phyloP scores from a whole-genome alignment of 495 filamentous ascomycete species.

The Gamarada debralockiae region DNA sequence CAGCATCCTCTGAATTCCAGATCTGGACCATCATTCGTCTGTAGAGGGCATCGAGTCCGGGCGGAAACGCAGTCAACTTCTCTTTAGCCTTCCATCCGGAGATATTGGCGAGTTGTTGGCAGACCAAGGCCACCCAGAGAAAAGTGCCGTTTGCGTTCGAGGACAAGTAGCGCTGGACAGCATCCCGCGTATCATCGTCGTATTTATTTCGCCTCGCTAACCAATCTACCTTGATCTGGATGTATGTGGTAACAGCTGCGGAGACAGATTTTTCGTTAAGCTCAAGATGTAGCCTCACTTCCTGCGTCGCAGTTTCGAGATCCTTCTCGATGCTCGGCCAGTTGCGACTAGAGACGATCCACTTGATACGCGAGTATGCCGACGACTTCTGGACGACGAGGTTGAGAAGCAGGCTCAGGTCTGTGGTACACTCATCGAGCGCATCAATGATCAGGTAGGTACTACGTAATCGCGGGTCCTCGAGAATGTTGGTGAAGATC shows the following conservation, averaged over 20 bases:
- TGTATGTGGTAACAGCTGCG: conserved; percentile 17
- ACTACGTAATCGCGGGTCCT: conserved; percentile 19
- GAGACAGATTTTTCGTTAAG: conserved; percentile 16
- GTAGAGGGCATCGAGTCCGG: conserved; percentile 30
- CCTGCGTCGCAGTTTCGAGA: background rate
- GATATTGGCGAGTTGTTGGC: too few species aligned
- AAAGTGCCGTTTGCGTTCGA: too few species aligned
- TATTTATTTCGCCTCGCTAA: conserved; percentile 1
- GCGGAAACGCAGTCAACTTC: conserved; percentile 22
- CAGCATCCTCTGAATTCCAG: conserved; percentile 22
- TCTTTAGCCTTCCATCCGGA: background rate
- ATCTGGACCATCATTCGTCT: conserved; percentile 30
- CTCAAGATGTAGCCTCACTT: conserved; percentile 25
- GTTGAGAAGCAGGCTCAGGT: conserved; percentile 5
- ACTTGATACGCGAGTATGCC: conserved; percentile 14
- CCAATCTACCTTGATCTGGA: background rate
- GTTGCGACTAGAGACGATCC: too few species aligned
- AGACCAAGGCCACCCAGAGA: conserved; percentile 28
- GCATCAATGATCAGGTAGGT: conserved; percentile 42
- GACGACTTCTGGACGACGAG: too few species aligned
- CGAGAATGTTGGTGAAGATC: conserved; percentile 30
- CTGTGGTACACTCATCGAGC: conserved; percentile 41
- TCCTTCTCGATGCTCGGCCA: conserved; percentile 5
- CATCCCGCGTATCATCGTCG: background rate
- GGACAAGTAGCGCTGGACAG: background rate